Conservation (phyloP, 2,329 filamentous ascomycete genomes). For the Triangularia setosa region DNA sequence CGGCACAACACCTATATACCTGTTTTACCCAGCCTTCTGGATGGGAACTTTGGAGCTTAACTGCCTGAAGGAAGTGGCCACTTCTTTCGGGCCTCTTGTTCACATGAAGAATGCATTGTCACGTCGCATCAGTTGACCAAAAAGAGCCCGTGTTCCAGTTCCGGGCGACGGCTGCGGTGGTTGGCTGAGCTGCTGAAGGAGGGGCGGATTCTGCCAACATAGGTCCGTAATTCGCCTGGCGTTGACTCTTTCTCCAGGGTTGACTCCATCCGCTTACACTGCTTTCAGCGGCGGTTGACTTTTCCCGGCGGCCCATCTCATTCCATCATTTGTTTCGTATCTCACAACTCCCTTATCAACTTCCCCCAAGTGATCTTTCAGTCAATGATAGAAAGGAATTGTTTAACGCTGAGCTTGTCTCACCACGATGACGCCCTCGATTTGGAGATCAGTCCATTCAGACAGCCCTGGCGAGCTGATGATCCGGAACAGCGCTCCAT, state of each 20-base stretch:
- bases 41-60: neutral
- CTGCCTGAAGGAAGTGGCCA: conserved; percentile 1
- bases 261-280: neutral
- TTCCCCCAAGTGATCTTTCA: neutral
- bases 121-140: conserved; percentile 4
- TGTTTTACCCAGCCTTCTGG: neutral
- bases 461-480: neutral
- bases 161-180: neutral
- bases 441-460: neutral
- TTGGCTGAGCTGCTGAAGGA: neutral
- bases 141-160: neutral
- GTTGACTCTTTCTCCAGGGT: neutral
- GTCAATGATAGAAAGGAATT: neutral
- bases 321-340: neutral
- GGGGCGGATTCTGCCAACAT: neutral
- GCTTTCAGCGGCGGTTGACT: neutral
- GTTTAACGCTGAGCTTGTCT: neutral
- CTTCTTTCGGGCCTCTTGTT: neutral
- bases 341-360: neutral
- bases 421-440: neutral
- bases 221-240: neutral
- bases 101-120: conserved; percentile 5
- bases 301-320: neutral
- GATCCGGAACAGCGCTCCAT: neutral
- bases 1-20: neutral